phyloP scores from a whole-genome alignment of 1,284 basidiomycete genomes.

The Termitomyces sp. region DNA sequence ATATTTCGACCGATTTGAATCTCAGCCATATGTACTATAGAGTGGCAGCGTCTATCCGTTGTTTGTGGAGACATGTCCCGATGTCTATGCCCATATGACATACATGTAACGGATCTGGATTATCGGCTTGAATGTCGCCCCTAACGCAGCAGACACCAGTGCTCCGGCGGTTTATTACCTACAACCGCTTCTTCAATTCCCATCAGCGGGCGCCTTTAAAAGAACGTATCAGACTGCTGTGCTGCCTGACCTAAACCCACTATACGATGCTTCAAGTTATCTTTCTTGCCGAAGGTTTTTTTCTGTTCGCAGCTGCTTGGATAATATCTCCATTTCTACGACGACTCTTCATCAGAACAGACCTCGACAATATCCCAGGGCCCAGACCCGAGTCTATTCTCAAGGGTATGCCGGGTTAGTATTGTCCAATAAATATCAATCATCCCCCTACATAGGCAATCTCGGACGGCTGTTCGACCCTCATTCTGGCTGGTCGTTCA shows the following conservation, averaged over 20 bases:
- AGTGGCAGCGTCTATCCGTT: background rate
- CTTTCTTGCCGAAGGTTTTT: background rate
- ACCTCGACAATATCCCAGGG: slow-evolving; percentile 25
- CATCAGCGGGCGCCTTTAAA: background rate
- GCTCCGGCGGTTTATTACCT: background rate
- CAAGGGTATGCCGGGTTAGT: background rate
- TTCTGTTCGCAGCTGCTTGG: slow-evolving; percentile 12
- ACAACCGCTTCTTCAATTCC: background rate
- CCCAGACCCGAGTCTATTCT: slow-evolving; percentile 13
- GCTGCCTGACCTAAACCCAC: background rate
- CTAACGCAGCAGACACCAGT: background rate
- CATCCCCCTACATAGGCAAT: slow-evolving; percentile 8
- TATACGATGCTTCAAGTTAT: slow-evolving; percentile 5
- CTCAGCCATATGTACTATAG: background rate
- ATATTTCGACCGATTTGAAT: background rate
- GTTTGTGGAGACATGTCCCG: background rate
- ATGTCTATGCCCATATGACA: background rate
- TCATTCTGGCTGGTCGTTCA: slow-evolving; percentile 12
- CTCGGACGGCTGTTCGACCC: slow-evolving; percentile 9
- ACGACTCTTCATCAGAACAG: slow-evolving; percentile 16
- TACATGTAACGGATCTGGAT: background rate
- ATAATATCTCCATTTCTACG: slow-evolving; percentile 13
- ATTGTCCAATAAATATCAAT: background rate
- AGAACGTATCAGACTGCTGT: background rate
- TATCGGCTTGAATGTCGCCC: background rate